These are phyloP conservation scores for Biscogniauxia marginata DNA, from an alignment of 2,329 filamentous ascomycete genomes.

Conservation along the genomic window DNA sequence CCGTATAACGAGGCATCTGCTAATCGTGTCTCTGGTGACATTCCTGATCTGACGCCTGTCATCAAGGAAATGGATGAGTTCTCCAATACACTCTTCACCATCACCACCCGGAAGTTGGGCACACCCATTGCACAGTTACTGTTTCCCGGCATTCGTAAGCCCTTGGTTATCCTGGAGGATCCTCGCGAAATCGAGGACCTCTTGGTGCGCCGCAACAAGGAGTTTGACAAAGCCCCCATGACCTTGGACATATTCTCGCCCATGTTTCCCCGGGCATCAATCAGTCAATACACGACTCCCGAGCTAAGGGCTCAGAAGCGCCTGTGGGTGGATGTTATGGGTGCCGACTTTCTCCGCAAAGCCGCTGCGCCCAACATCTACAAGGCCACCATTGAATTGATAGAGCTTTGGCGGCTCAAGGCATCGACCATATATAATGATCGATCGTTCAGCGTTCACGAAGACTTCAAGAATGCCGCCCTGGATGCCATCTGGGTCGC, in stretches of 20 bases:
- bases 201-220: conserved; percentile 19
- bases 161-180: conserved; percentile 21
- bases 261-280: conserved; percentile 28
- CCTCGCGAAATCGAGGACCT: conserved; percentile 21
- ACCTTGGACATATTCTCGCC: conserved; percentile 22
- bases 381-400: conserved; percentile 19
- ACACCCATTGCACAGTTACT: conserved; percentile 14
- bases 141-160: conserved; percentile 16
- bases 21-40: conserved; percentile 10
- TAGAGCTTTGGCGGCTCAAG: conserved; percentile 31
- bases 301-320: conserved; percentile 28
- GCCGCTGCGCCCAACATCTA: conserved; percentile 30
- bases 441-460: conserved; percentile 31
- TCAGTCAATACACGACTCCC: conserved; percentile 28
- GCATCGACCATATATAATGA: conserved; percentile 7
- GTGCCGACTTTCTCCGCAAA: conserved; percentile 28
- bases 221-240: conserved; percentile 31
- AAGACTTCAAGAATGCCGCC: conserved; percentile 36
- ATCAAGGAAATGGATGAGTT: conserved; percentile 6
- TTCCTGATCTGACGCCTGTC: conserved; percentile 8
- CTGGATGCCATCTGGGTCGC: conserved; percentile 41
- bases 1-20: conserved; percentile 15
- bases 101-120: conserved; percentile 7
- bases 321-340: conserved; percentile 32
- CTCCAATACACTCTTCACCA: conserved; percentile 5